These are phyloP conservation scores for Erythrophleum fordii DNA, from an alignment of 306 rosid genomes.

Conservation along the genomic window DNA sequence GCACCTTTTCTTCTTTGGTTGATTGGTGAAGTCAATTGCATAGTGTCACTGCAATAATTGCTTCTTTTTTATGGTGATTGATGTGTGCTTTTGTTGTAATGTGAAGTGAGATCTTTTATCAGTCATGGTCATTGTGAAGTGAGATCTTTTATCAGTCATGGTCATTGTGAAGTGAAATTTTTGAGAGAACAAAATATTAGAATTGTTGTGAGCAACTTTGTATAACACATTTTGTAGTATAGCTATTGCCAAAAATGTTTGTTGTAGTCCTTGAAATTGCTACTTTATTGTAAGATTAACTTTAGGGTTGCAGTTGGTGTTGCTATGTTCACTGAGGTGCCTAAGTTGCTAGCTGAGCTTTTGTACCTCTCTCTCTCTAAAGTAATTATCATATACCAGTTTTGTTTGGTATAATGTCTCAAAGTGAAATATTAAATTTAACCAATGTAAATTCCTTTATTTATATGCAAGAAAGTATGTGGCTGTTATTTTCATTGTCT, in stretches of 20 bases:
- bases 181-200: slow-evolving; percentile 14
- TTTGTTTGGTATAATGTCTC: slow-evolving; percentile 20
- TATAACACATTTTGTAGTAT: not conserved
- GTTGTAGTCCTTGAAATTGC: not conserved
- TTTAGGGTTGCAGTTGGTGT: slow-evolving; percentile 26
- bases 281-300: slow-evolving; percentile 1
- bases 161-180: slow-evolving; percentile 1
- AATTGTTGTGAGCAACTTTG: not conserved
- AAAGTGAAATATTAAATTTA: slow-evolving; percentile 23
- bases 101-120: slow-evolving; percentile 29
- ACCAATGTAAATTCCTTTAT: not conserved
- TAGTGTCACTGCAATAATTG: slow-evolving; percentile 4
- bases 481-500: not conserved
- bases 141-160: slow-evolving; percentile 9
- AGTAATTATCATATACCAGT: not conserved
- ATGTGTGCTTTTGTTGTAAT: slow-evolving; percentile 34
- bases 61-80: slow-evolving; percentile 3
- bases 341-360: not conserved
- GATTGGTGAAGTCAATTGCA: slow-evolving; percentile 22
- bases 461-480: not conserved
- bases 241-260: not conserved
- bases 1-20: slow-evolving; percentile 17
- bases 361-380: not conserved
- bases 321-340: slow-evolving; percentile 3
- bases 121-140: slow-evolving; percentile 11